These are phyloP conservation scores for Neofusicoccum parvum DNA, from an alignment of 2,329 filamentous ascomycete species.

Conservation along the genomic window DNA sequence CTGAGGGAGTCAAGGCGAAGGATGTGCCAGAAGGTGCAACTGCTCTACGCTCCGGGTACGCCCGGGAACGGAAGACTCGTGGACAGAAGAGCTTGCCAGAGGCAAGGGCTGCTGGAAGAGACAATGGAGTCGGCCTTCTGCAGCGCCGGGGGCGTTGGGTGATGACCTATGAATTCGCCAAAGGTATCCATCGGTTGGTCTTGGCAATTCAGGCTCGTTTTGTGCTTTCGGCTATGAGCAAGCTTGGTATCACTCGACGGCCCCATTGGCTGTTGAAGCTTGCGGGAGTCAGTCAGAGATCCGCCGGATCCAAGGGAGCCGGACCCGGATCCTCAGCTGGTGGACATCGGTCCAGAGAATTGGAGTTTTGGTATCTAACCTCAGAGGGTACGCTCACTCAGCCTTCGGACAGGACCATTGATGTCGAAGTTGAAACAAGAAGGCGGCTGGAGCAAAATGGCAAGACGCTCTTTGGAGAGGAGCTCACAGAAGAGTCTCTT, in stretches of 20 bases:
- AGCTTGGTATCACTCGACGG: slow-evolving; percentile 61
- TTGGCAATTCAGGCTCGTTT: slow-evolving; percentile 61
- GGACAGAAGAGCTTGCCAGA: slow-evolving; percentile 46
- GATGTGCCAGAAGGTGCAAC: slow-evolving; percentile 37
- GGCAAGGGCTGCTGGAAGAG: slow-evolving; percentile 34
- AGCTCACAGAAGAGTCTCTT: slow-evolving; percentile 65
- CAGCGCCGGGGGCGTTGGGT: slow-evolving; percentile 79
- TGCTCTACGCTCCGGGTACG: slow-evolving; percentile 56
- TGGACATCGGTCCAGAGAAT: slow-evolving; percentile 47
- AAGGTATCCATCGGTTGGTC: slow-evolving; percentile 70
- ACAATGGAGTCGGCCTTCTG: slow-evolving; percentile 73
- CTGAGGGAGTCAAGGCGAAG: slow-evolving; percentile 36
- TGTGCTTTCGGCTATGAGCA: slow-evolving; percentile 56
- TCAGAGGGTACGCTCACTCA: slow-evolving; percentile 58
- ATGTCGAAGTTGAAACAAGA: slow-evolving; percentile 80
- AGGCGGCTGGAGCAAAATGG: slow-evolving; percentile 54
- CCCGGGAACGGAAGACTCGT: slow-evolving; percentile 67
- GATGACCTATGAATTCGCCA: slow-evolving; percentile 73
- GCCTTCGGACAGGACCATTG: slow-evolving; percentile 65
- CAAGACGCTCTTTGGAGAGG: slow-evolving; percentile 29
- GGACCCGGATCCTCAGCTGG: slow-evolving; percentile 25
- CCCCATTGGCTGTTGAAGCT: slow-evolving; percentile 66
- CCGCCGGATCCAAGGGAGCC: slow-evolving; percentile 30
- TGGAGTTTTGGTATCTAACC: slow-evolving; percentile 49
- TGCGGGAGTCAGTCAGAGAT: slow-evolving; percentile 36